phyloP scores from a whole-genome alignment of 768 basidiomycete genomes.

The Agaricus sinodeliciosus region DNA sequence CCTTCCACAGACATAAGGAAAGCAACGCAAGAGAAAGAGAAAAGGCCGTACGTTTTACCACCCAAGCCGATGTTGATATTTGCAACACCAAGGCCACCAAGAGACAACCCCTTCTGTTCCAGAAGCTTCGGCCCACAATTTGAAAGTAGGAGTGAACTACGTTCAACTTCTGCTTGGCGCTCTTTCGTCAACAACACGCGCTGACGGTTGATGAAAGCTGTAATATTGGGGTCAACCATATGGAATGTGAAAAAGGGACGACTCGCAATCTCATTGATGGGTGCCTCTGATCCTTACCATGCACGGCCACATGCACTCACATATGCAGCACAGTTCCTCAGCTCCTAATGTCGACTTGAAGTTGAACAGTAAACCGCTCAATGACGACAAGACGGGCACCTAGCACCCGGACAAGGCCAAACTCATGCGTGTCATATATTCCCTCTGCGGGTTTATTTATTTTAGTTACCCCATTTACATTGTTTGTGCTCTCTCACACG shows the following conservation, averaged over 20 bases:
- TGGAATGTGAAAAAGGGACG: conserved; percentile 10
- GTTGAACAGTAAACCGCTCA: background rate
- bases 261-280: background rate
- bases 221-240: conserved; percentile 31
- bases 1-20: conserved; percentile 25
- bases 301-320: no score
- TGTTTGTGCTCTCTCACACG: no score
- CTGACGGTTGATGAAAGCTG: conserved; percentile 63
- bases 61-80: conserved; percentile 81
- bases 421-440: no score
- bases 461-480: no score
- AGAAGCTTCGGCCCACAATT: conserved; percentile 80
- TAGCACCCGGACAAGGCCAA: conserved; percentile 6
- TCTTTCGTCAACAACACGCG: conserved; percentile 62
- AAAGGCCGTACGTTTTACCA: conserved; percentile 72
- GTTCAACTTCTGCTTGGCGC: conserved; percentile 78
- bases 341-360: no score
- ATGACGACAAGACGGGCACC: conserved; percentile 15
- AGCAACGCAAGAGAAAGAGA: background rate
- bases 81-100: conserved; percentile 66
- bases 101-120: conserved; percentile 82
- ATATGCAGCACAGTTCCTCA: no score
- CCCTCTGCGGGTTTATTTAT: no score
- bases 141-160: conserved; percentile 70
- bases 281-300: no score